Conservation (phyloP, 1,284 basidiomycete genomes). For the Tilletia indica region DNA sequence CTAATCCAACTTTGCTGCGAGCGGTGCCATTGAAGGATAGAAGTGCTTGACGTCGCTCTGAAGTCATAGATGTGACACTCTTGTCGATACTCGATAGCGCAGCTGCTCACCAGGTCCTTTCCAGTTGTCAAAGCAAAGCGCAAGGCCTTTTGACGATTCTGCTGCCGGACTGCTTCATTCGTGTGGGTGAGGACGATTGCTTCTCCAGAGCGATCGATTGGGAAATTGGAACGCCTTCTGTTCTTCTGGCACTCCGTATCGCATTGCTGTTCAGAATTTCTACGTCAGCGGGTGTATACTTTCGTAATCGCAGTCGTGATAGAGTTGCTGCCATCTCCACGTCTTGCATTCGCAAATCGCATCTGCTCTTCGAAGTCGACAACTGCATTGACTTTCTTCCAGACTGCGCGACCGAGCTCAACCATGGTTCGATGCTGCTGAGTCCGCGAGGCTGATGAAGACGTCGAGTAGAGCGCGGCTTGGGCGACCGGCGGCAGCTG, state of each 20-base stretch:
- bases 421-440: not conserved
- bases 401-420: not conserved
- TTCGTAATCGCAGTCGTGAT: not conserved
- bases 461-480: not conserved
- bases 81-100: not conserved
- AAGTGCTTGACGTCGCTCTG: not conserved
- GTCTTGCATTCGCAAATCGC: not conserved
- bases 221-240: not conserved
- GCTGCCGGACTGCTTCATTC: not conserved
- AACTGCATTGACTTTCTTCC: not conserved
- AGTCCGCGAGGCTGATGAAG: not conserved
- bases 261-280: not conserved
- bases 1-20: not conserved
- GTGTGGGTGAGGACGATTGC: not conserved
- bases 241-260: not conserved
- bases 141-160: not conserved
- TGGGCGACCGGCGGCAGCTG: not conserved
- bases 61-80: not conserved
- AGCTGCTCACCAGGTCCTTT: not conserved
- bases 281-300: not conserved
- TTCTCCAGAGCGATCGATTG: not conserved
- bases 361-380: not conserved
- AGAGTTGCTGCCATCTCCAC: not conserved
- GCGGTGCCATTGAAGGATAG: not conserved
- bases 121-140: not conserved